Evolutionary conservation across 148 eudicot genomes (phyloP).

Genomic region (Oxyria digyna): DNA sequence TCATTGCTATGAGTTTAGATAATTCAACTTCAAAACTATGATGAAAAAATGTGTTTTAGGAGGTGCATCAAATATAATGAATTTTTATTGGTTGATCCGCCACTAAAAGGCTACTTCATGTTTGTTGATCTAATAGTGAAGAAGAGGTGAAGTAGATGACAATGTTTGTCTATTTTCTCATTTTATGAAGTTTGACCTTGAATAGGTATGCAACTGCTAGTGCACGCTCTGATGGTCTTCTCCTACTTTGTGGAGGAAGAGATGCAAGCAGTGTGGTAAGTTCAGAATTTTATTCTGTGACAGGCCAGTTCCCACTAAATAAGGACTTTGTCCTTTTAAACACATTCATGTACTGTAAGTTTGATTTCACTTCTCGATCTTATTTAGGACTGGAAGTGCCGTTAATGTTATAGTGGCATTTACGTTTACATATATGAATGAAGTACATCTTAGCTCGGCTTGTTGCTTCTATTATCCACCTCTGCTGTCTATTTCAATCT

Average conservation of each 20-base stretch:
- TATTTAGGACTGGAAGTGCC: neutral
- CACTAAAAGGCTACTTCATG: neutral
- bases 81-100: conserved; percentile 3
- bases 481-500: neutral
- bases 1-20: neutral
- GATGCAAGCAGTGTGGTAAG: conserved; percentile 96
- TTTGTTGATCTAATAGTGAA: neutral
- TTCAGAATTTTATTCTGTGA: conserved; percentile 8
- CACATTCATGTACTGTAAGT: neutral
- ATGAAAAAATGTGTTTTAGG: neutral
- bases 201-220: conserved; percentile 97
- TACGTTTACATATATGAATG: neutral
- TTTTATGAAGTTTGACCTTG: conserved; percentile 11
- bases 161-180: neutral
- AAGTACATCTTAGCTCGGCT: neutral
- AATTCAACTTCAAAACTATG: neutral
- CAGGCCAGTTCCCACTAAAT: neutral
- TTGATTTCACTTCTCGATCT: neutral
- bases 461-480: neutral
- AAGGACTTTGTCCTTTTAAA: neutral
- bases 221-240: conserved; percentile 98
- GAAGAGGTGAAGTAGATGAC: neutral
- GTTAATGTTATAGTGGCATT: neutral
- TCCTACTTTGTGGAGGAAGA: conserved; percentile 95
- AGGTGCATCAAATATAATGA: neutral